Evolutionary conservation across 257 asterid genomes (phyloP), one percentile per base, ranked within the genome.

Genomic region (Ilex aquifolium): DNA sequence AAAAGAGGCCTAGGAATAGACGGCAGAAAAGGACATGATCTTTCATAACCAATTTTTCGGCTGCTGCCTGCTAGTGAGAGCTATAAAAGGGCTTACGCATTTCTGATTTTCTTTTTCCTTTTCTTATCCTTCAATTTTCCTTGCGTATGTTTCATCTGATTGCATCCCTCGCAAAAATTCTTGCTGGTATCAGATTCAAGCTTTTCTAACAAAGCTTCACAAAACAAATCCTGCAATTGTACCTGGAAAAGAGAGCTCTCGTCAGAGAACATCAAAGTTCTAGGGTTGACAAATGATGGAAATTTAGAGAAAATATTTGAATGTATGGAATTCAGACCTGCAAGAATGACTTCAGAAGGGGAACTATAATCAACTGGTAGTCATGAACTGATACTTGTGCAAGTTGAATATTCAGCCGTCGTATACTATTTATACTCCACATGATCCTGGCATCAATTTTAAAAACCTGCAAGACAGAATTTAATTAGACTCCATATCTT

Each of bases 131-230:
- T 92, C 8, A 80, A 39, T 85, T 72, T 92, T 53, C 80, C 97
- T 57, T 82, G 81, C 49, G 59, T 63, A 53, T 83, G 90, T 69
- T 79, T 86, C 44, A 74, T 69, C 78, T 71, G 72, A 67, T 90
- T 93, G 74, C 62, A 77, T 64, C 81, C 88, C 32, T 83, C 66
- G 61, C 69, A 67, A 53, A n/a, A 56, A 27, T 87, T 87, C 62
- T 81, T 90, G 63, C 83, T 83, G 67, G 93, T 79, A 83, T 85
- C 95, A 72, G 44, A 82, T 31, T 82, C 96, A 70, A 93, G 96
- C 79, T 93, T 97, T 7, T 97, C 99, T 75, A 93, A 76, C 76
- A 93, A 84, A 52, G 92, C 92, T 80, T 90, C 97, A 62, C 97
- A 84, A 44, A 87, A 91, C 76, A 83, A 73, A 79, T 83, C 91